These are phyloP conservation scores for Friedmanniomyces simplex DNA, from an alignment of 495 filamentous ascomycete species.

Conservation along the genomic window DNA sequence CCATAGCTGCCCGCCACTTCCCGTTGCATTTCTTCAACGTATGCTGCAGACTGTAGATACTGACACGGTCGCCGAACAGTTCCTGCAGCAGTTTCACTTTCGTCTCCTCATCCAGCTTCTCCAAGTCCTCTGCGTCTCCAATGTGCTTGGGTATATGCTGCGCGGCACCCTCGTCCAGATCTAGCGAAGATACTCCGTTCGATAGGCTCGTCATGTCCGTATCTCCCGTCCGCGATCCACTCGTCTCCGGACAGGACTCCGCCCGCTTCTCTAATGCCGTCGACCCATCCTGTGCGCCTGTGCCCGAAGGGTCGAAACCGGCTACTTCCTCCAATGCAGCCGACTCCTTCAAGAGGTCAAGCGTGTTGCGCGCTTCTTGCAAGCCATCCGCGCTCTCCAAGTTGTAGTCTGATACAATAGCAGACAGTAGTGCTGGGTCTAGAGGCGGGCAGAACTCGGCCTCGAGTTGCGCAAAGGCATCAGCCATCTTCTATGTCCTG, in stretches of 20 bases:
- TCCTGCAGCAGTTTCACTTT: constrained; percentile 44
- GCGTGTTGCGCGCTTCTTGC: constrained; percentile 38
- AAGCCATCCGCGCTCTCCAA: constrained; percentile 40
- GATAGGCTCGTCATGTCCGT: constrained; percentile 40
- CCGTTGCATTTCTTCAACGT: constrained; percentile 54
- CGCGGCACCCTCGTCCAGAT: constrained; percentile 23
- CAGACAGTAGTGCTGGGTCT: constrained; percentile 53
- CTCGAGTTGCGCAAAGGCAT: constrained; percentile 8
- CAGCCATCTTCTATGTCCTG: constrained; percentile 21
- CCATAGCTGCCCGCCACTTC: constrained; percentile 58
- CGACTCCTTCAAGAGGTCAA: constrained; percentile 48
- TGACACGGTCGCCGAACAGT: constrained; percentile 58
- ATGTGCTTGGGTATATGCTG: constrained; percentile 1
- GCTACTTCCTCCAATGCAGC: constrained; percentile 55
- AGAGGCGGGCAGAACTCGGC: constrained; percentile 50
- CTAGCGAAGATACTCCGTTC: constrained; percentile 21
- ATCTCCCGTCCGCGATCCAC: constrained; percentile 27
- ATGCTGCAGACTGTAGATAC: constrained; percentile 50
- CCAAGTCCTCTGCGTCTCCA: constrained; percentile 3
- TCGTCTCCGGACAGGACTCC: constrained; percentile 9
- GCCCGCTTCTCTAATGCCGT: constrained; percentile 14
- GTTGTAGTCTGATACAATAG: constrained; percentile 58
- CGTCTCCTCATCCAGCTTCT: constrained; percentile 39
- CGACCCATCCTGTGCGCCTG: constrained; percentile 31
- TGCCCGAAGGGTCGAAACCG: constrained; percentile 71